Conservation (phyloP, 1,284 basidiomycete genomes). For the Cryptococcus sp. region DNA sequence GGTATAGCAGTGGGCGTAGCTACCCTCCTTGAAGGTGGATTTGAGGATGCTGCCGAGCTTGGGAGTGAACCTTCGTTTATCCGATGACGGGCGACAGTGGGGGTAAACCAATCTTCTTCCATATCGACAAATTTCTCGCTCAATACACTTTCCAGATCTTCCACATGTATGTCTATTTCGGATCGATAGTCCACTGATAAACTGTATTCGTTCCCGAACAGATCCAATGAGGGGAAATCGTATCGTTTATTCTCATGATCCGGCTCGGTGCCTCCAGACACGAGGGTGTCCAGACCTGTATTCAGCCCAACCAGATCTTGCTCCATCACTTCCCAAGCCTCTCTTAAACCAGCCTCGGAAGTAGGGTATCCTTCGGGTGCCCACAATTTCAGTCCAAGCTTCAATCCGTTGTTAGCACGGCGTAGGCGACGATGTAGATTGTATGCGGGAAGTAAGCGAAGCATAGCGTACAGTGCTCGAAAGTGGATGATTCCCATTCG, state of each 20-base stretch:
- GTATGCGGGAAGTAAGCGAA: slow-evolving; percentile 42
- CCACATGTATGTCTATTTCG: slow-evolving; percentile 41
- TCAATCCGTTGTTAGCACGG: slow-evolving; percentile 38
- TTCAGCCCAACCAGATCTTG: slow-evolving; percentile 37
- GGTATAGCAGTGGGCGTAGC: slow-evolving; percentile 15
- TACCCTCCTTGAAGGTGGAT: not conserved
- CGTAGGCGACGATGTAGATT: slow-evolving; percentile 35
- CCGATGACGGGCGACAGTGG: slow-evolving; percentile 37
- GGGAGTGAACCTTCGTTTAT: slow-evolving; percentile 18
- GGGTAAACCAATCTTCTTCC: slow-evolving; percentile 49
- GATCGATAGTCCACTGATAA: slow-evolving; percentile 34
- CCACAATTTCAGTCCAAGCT: slow-evolving; percentile 47
- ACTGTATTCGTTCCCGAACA: slow-evolving; percentile 38
- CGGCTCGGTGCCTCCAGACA: slow-evolving; percentile 11
- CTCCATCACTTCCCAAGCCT: slow-evolving; percentile 46
- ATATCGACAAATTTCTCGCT: slow-evolving; percentile 44
- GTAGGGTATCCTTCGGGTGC: slow-evolving; percentile 37
- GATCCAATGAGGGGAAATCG: slow-evolving; percentile 32
- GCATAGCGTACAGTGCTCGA: slow-evolving; percentile 37
- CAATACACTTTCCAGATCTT: slow-evolving; percentile 43
- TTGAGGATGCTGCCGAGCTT: not conserved
- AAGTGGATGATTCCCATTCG: slow-evolving; percentile 46
- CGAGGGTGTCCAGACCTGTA: slow-evolving; percentile 27
- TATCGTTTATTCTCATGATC: slow-evolving; percentile 18
- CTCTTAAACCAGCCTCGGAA: slow-evolving; percentile 22